Conservation (phyloP, 352 stramenopile species). For the Phytophthora foliorum region DNA sequence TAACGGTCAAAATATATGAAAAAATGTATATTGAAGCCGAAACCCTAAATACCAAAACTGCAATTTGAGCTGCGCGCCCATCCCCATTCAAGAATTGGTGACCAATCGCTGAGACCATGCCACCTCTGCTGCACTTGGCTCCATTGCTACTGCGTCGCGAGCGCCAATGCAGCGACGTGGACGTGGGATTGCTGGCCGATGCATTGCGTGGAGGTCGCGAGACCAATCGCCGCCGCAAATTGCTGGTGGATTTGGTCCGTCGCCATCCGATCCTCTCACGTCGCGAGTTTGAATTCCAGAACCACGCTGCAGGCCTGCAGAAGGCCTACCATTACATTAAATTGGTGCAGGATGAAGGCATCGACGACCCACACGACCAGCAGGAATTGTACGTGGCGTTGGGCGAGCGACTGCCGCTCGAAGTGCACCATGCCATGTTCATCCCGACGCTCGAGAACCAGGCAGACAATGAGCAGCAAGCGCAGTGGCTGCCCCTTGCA, state of each 20-base stretch:
- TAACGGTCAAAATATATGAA: background rate
- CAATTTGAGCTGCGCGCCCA: constrained; percentile 4
- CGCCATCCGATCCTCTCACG: constrained; percentile 30
- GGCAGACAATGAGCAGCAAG: constrained; percentile 28
- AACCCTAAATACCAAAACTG: background rate
- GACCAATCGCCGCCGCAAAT: constrained; percentile 36
- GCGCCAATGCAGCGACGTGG: constrained; percentile 28
- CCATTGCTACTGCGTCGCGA: constrained; percentile 30
- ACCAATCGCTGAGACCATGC: constrained; percentile 17
- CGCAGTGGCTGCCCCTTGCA: constrained; percentile 34
- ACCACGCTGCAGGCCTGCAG: constrained; percentile 35
- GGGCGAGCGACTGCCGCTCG: constrained; percentile 34
- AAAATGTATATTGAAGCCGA: background rate
- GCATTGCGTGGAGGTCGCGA: constrained; percentile 33
- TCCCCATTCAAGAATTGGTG: constrained; percentile 30
- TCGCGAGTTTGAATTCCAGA: constrained; percentile 26
- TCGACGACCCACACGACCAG: constrained; percentile 31
- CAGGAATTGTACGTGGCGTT: constrained; percentile 34
- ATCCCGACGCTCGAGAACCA: constrained; percentile 39
- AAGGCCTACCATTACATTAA: constrained; percentile 41
- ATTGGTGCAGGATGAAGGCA: constrained; percentile 22
- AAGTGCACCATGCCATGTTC: constrained; percentile 42
- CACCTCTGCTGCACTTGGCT: constrained; percentile 26
- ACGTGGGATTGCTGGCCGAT: constrained; percentile 30
- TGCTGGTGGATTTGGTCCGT: constrained; percentile 33